Evolutionary conservation across 2,329 filamentous ascomycete species (phyloP).

Genomic region (Ceratocystis ficicola): DNA sequence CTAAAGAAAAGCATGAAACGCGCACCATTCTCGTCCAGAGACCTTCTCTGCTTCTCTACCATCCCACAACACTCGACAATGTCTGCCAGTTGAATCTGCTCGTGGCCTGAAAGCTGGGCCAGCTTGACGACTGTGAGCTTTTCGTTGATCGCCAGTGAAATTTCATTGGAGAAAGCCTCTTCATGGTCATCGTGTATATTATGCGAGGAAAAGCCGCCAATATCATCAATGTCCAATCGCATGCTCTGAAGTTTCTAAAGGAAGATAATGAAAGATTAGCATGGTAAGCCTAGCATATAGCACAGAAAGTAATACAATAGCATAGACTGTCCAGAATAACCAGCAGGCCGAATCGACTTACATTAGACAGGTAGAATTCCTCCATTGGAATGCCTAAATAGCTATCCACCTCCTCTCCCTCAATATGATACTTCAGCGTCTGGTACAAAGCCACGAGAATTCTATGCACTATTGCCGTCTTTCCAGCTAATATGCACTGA

Average conservation of each 20-base stretch:
- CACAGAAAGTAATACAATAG: background rate
- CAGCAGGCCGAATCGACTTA: constrained; percentile 24
- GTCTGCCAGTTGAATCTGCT: constrained; percentile 75
- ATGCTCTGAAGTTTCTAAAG: background rate
- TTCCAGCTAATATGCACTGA: constrained; percentile 74
- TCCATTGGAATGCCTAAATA: constrained; percentile 55
- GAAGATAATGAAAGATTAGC: background rate
- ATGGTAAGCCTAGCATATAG: constrained; percentile 13
- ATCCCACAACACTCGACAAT: constrained; percentile 74
- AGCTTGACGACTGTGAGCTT: constrained; percentile 63
- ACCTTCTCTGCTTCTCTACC: constrained; percentile 75
- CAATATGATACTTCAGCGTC: constrained; percentile 68
- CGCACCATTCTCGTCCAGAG: constrained; percentile 80
- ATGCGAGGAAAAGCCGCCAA: constrained; percentile 17
- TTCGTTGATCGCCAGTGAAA: constrained; percentile 59
- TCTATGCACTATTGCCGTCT: constrained; percentile 55
- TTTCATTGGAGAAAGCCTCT: constrained; percentile 56
- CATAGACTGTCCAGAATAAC: too few relatives aligned
- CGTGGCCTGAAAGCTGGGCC: constrained; percentile 67
- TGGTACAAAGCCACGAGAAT: constrained; percentile 62
- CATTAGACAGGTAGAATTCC: constrained; percentile 41
- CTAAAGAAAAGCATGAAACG: constrained; percentile 81
- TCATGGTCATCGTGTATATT: constrained; percentile 27
- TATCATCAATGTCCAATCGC: constrained; percentile 6
- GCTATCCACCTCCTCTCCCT: constrained; percentile 68